Percentiles rank a stretch among this genome's conserved stretches.
These are phyloP conservation scores for Alternaria metachromatica DNA, from an alignment of 2,329 filamentous ascomycete species.

Conservation along the genomic window DNA sequence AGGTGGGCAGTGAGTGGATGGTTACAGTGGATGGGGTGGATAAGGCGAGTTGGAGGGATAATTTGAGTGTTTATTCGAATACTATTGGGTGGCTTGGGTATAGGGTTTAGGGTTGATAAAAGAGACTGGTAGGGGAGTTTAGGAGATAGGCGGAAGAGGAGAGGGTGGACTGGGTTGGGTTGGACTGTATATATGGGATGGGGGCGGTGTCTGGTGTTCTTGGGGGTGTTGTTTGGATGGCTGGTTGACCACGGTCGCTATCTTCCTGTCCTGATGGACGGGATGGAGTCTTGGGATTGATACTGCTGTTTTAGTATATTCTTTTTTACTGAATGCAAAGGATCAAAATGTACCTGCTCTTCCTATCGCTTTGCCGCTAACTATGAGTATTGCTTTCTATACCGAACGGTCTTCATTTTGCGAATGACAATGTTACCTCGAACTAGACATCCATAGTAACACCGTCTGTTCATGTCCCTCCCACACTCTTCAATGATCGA, in stretches of 20 bases:
- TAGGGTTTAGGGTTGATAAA: slow-evolving; percentile 27
- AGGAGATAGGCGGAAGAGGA: no score
- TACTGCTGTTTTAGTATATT: not conserved
- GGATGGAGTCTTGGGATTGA: not conserved
- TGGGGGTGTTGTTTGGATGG: not conserved
- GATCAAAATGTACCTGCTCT: not conserved
- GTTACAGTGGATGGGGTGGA: slow-evolving; percentile 53
- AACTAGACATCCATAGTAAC: no score
- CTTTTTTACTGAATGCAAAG: not conserved
- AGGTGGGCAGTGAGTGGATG: slow-evolving; percentile 57
- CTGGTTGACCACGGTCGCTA: not conserved
- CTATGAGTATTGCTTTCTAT: no score
- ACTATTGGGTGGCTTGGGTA: slow-evolving; percentile 46
- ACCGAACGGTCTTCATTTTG: no score
- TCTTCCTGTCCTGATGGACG: not conserved
- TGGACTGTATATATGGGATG: not conserved
- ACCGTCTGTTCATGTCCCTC: no score
- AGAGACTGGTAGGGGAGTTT: not conserved
- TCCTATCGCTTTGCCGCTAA: no score
- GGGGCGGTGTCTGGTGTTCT: not conserved
- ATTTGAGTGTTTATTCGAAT: slow-evolving; percentile 50
- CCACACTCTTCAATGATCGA: no score
- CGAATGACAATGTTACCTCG: no score
- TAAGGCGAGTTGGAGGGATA: slow-evolving; percentile 56
- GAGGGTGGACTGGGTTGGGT: no score